Percentiles rank a stretch among this genome's conserved stretches.
These are phyloP conservation scores for Penstemon barbatus DNA, from an alignment of 257 asterid species.

Conservation along the genomic window DNA sequence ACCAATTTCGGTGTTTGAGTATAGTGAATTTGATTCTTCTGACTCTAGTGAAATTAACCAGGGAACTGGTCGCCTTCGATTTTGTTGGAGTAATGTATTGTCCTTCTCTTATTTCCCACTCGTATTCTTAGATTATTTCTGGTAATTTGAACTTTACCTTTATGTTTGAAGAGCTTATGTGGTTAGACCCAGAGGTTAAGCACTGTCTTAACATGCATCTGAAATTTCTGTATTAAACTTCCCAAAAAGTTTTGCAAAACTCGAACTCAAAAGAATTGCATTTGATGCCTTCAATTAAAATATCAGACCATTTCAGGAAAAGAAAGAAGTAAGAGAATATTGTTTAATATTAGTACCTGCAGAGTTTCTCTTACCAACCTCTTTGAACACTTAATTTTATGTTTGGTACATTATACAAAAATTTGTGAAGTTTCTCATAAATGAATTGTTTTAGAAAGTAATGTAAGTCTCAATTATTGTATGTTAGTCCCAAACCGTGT, in stretches of 20 bases:
- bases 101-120: conserved; percentile 24
- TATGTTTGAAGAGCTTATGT: neutral
- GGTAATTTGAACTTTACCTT: neutral
- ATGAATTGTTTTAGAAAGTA: neutral
- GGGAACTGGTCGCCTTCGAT: conserved; percentile 93
- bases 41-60: conserved; percentile 75
- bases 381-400: neutral
- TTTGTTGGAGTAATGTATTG: conserved; percentile 93
- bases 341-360: neutral
- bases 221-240: neutral
- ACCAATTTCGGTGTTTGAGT: conserved; percentile 92
- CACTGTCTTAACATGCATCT: conserved; percentile 3
- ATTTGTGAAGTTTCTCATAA: neutral
- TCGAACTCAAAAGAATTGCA: neutral
- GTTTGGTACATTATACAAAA: neutral
- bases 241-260: neutral
- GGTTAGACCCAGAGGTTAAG: neutral
- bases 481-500: neutral
- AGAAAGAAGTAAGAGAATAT: neutral
- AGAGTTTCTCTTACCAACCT: neutral
- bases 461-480: too few relatives aligned
- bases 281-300: conserved; percentile 8
- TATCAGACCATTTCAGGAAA: neutral
- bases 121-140: conserved; percentile 1
- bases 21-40: conserved; percentile 80